Percentiles rank a stretch among this genome's conserved stretches.
Conservation (phyloP, 129 eudicot genomes). For the sunflower (Helianthus annuus) region DNA sequence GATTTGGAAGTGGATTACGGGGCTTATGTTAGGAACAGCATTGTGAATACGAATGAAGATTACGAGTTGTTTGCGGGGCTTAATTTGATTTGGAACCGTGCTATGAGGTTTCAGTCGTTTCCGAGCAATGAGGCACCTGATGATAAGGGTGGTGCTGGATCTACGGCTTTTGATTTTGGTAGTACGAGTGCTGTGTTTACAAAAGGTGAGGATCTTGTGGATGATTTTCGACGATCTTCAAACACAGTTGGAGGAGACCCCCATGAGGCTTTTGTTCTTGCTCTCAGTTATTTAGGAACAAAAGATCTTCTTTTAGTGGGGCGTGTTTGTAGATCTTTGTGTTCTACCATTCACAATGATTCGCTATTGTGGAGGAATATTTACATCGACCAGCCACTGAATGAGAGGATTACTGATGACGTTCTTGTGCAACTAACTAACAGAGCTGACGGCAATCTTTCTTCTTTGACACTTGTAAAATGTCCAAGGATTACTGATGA, state of each 20-base stretch:
- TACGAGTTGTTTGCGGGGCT: conserved; percentile 52
- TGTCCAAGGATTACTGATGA: conserved; percentile 66
- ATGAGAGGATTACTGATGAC: conserved; percentile 43
- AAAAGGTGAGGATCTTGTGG: conserved; percentile 15
- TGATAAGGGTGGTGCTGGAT: conserved; percentile 38
- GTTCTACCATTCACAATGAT: conserved; percentile 30
- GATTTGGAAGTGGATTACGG: conserved; percentile 62
- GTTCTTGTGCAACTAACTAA: conserved; percentile 37
- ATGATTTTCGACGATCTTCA: conserved; percentile 1
- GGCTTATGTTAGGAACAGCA: conserved; percentile 38
- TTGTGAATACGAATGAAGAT: conserved; percentile 35
- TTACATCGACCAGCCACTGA: conserved; percentile 34
- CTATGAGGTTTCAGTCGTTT: conserved; percentile 47
- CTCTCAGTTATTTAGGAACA: conserved; percentile 31
- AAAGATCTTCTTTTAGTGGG: conserved; percentile 37
- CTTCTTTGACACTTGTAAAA: conserved; percentile 55
- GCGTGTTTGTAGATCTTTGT: conserved; percentile 33
- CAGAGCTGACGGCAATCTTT: conserved; percentile 57
- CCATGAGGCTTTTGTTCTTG: conserved; percentile 39
- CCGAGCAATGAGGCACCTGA: conserved; percentile 36
- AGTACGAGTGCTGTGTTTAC: conserved; percentile 27
- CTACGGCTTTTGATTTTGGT: conserved; percentile 24
- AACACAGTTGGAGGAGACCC: conserved; percentile 34
- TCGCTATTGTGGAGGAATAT: conserved; percentile 41
- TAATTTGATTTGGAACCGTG: conserved; percentile 47